Percentiles rank a stretch among this genome's conserved stretches.
Conservation (phyloP, 2,329 filamentous ascomycete genomes). For the Fusarium nelsonii region DNA sequence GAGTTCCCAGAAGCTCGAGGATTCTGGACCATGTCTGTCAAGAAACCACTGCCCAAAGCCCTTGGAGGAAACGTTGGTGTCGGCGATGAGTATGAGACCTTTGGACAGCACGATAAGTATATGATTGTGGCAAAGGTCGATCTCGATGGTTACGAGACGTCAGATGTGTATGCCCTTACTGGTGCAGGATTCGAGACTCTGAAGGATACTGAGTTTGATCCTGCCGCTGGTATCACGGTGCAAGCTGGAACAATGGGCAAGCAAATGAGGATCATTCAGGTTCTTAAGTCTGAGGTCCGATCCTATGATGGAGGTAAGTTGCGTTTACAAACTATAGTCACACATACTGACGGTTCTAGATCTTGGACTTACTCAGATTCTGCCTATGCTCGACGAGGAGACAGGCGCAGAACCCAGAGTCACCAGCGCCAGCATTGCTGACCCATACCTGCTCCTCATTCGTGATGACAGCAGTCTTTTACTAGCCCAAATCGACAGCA, state of each 20-base stretch:
- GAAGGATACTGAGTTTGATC: conserved; percentile 89
- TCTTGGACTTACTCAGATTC: conserved; percentile 88
- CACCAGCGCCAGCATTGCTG: conserved; percentile 83
- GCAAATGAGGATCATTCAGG: conserved; percentile 85
- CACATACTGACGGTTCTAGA: conserved; percentile 64
- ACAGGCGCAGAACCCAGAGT: conserved; percentile 84
- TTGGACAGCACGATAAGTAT: conserved; percentile 78
- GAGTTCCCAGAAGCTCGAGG: conserved; percentile 79
- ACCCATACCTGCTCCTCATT: conserved; percentile 86
- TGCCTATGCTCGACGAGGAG: conserved; percentile 92
- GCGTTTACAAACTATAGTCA: not conserved
- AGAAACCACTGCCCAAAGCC: conserved; percentile 73
- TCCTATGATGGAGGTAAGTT: conserved; percentile 88
- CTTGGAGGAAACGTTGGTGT: conserved; percentile 64
- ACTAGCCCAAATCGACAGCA: conserved; percentile 80
- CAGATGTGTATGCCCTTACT: conserved; percentile 82
- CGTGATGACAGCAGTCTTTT: conserved; percentile 86
- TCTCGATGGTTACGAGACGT: conserved; percentile 77
- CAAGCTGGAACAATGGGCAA: conserved; percentile 87
- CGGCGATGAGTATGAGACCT: conserved; percentile 67
- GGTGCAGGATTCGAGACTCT: conserved; percentile 79
- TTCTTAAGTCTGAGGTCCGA: conserved; percentile 86
- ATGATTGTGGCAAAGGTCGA: conserved; percentile 84
- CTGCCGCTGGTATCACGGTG: conserved; percentile 86
- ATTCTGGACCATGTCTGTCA: conserved; percentile 84